Evolutionary conservation across 192 early-diverging fungal genomes (phyloP), one percentile per base, ranked within the genome.

Genomic region (Coemansia erecta): DNA sequence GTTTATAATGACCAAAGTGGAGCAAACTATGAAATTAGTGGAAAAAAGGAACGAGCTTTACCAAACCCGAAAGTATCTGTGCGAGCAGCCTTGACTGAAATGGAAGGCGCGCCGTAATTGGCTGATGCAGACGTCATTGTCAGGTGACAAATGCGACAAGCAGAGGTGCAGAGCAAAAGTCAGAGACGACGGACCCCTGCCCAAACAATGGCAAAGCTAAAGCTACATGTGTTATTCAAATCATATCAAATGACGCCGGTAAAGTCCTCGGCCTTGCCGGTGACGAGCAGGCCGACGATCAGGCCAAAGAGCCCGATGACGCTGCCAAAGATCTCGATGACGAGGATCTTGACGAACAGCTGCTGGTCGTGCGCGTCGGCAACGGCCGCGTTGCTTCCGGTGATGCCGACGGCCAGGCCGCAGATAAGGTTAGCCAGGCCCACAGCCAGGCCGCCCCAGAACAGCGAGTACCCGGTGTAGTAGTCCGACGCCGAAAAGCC

Each of bases 271-370:
- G 80, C 73, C 58, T 82, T 82, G 53, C 80, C 80, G 2, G 75
- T 71, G 73, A 91, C 86, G 46, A 98, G 64, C 24, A 98, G 81
- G 1, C 93, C 96, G 33, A 95, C 89, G 66, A 98, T 98, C 28
- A 98, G 83, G 2, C 96, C 96, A 82, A 98, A 98, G 19, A 98
- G 83, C 28, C 96, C 96, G 54, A 98, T 84, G 45, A 98, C 90
- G 52, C 86, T 89, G 15, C 94, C 96, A 72, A 98, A 97, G 69
- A 98, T 98, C 65, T 97, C 96, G 53, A 98, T 89, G 45, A 98
- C 91, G 35, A 98, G 79, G 22, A 98, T 91, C 70, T 98, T 98
- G 63, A 98, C 96, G 83, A 98, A 98, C 47, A 98, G 79, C 64
- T 89, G 83, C 33, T 87, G 82, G 78, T 98, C 93, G 45, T 94